These are phyloP conservation scores for Hippophae rhamnoides DNA, from an alignment of 306 rosid genomes.

Conservation along the genomic window DNA sequence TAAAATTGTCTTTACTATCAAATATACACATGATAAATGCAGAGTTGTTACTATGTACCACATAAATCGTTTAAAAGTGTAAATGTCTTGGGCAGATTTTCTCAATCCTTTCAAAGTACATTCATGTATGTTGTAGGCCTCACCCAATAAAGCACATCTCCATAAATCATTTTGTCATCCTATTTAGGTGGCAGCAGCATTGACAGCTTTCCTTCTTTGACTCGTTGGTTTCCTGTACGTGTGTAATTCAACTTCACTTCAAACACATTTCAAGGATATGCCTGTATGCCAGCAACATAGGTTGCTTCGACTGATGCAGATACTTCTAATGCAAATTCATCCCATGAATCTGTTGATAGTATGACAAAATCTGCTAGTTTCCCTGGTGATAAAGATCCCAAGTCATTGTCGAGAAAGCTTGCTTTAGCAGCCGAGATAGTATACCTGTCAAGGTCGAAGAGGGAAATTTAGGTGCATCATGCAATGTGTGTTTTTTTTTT, in stretches of 20 bases:
- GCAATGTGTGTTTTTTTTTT: too few relatives aligned
- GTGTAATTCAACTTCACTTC: background rate
- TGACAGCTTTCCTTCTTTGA: background rate
- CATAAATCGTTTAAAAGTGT: too few relatives aligned
- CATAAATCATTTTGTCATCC: too few relatives aligned
- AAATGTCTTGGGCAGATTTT: too few relatives aligned
- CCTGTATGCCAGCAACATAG: slow-evolving; percentile 57
- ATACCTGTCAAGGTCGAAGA: slow-evolving; percentile 31
- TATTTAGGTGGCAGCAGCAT: background rate
- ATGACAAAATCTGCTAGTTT: slow-evolving; percentile 81
- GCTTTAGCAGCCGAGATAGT: slow-evolving; percentile 79
- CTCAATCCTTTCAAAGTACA: too few relatives aligned
- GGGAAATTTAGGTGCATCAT: too few relatives aligned
- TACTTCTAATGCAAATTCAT: slow-evolving; percentile 39
- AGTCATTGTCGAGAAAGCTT: slow-evolving; percentile 60
- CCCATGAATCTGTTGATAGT: slow-evolving; percentile 56
- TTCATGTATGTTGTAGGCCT: too few relatives aligned
- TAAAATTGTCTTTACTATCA: too few relatives aligned
- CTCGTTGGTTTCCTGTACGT: background rate
- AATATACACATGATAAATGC: too few relatives aligned
- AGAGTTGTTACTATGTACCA: too few relatives aligned
- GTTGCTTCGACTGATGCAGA: slow-evolving; percentile 64
- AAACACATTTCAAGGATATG: slow-evolving; percentile 43
- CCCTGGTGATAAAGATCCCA: slow-evolving; percentile 63
- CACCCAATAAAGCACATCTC: too few relatives aligned